Conservation (phyloP, 495 filamentous ascomycete genomes). For the Platismatia glauca region DNA sequence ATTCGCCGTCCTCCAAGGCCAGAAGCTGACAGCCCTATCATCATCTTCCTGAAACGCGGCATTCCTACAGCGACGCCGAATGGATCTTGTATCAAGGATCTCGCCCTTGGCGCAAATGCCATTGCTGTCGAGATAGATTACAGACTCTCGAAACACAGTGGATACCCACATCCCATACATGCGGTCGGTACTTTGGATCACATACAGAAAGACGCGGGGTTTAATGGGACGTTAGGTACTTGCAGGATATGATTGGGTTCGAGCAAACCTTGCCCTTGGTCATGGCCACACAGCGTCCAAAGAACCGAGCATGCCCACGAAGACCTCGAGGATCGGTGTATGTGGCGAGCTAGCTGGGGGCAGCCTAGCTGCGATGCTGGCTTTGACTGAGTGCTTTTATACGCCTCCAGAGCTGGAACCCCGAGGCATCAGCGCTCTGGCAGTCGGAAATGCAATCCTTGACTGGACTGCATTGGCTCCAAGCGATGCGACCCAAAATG, state of each 20-base stretch:
- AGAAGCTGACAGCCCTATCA: slow-evolving; percentile 19
- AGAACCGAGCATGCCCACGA: neutral
- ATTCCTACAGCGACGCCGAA: slow-evolving; percentile 2
- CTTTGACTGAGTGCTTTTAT: slow-evolving; percentile 46
- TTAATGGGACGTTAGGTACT: slow-evolving; percentile 21
- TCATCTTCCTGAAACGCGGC: slow-evolving; percentile 31
- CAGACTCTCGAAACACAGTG: slow-evolving; percentile 22
- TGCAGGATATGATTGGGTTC: slow-evolving; percentile 36
- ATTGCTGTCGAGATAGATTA: slow-evolving; percentile 33
- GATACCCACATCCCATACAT: slow-evolving; percentile 35
- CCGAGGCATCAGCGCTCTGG: slow-evolving; percentile 30
- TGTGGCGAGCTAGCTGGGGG: slow-evolving; percentile 48
- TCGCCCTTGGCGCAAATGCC: slow-evolving; percentile 23
- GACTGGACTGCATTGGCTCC: slow-evolving; percentile 30
- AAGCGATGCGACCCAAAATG: neutral
- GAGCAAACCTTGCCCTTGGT: slow-evolving; percentile 25
- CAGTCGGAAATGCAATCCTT: slow-evolving; percentile 33
- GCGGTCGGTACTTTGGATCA: slow-evolving; percentile 18
- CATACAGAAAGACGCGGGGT: neutral
- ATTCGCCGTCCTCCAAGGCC: slow-evolving; percentile 19
- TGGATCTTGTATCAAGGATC: slow-evolving; percentile 9
- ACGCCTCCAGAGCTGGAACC: slow-evolving; percentile 15
- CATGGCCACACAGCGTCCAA: neutral
- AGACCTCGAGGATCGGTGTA: slow-evolving; percentile 35
- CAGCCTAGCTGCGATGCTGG: slow-evolving; percentile 48